Conservation (phyloP, 352 stramenopile genomes). For the Phytophthora gonapodyides region DNA sequence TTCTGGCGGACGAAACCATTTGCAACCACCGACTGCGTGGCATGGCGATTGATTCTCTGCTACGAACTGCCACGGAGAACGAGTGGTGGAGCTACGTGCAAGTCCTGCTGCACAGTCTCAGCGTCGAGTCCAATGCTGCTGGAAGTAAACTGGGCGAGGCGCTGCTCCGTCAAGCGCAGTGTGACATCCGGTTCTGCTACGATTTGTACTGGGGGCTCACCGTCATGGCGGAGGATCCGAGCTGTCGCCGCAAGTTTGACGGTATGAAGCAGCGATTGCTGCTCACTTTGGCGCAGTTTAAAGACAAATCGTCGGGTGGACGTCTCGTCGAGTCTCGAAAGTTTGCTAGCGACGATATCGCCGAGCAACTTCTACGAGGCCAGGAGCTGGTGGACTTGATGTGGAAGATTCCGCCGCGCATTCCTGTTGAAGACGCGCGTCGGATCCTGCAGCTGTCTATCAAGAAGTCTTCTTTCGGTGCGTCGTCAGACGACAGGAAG, state of each 20-base stretch:
- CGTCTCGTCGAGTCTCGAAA: slow-evolving; percentile 35
- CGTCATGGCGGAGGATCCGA: slow-evolving; percentile 79
- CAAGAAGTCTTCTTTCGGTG: slow-evolving; percentile 51
- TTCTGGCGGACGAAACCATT: slow-evolving; percentile 73
- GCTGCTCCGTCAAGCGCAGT: slow-evolving; percentile 73
- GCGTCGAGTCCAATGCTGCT: slow-evolving; percentile 64
- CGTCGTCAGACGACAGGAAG: slow-evolving; percentile 14
- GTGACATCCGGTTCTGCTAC: slow-evolving; percentile 83
- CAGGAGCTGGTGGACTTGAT: slow-evolving; percentile 85
- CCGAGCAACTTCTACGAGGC: slow-evolving; percentile 79
- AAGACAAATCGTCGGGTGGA: slow-evolving; percentile 55
- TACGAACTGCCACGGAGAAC: slow-evolving; percentile 70
- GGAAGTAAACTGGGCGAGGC: slow-evolving; percentile 71
- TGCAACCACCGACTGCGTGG: slow-evolving; percentile 57
- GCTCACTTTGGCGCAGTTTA: slow-evolving; percentile 72
- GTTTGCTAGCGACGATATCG: slow-evolving; percentile 59
- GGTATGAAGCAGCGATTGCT: slow-evolving; percentile 78
- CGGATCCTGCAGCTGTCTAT: slow-evolving; percentile 54
- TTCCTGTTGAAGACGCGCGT: slow-evolving; percentile 63
- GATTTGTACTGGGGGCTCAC: slow-evolving; percentile 87
- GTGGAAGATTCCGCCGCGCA: slow-evolving; percentile 79
- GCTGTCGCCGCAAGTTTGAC: slow-evolving; percentile 80
- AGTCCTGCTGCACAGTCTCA: slow-evolving; percentile 74
- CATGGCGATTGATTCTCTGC: slow-evolving; percentile 66
- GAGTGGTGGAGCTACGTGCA: slow-evolving; percentile 84